Conservation (phyloP, 495 filamentous ascomycete species). For the Neurospora discreta region DNA sequence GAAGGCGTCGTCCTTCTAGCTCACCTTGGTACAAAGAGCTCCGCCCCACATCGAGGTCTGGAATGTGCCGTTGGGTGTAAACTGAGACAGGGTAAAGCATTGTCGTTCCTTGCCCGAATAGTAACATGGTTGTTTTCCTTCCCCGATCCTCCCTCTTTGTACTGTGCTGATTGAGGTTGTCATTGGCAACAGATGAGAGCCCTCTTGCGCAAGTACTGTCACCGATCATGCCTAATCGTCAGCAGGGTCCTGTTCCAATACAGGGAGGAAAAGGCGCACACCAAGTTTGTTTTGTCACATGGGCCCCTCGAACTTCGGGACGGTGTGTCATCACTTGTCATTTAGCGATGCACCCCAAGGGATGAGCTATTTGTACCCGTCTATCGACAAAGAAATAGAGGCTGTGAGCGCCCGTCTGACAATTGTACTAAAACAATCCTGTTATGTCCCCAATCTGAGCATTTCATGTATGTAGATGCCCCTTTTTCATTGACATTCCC, state of each 20-base stretch:
- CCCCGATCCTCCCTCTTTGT: not conserved
- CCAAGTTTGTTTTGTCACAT: not conserved
- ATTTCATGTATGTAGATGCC: not conserved
- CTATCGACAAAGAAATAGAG: not conserved
- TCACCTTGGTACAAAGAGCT: not conserved
- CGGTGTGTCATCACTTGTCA: not conserved
- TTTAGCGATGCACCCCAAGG: not conserved
- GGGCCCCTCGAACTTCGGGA: not conserved
- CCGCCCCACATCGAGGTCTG: not conserved
- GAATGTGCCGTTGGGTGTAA: not conserved
- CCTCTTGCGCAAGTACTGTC: not conserved
- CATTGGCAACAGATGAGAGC: not conserved
- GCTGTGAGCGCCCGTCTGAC: not conserved
- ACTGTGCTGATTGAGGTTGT: not conserved
- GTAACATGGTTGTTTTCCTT: not conserved
- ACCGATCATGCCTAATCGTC: not conserved
- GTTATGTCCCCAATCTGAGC: not conserved
- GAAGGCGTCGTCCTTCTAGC: not conserved
- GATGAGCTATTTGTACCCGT: not conserved
- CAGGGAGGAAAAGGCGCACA: not conserved
- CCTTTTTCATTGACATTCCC: not conserved
- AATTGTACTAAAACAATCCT: not conserved
- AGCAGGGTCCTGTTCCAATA: not conserved
- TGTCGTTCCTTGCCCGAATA: not conserved
- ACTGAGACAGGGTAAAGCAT: not conserved